phyloP scores from a whole-genome alignment of 768 basidiomycete genomes.

The Wakefieldia striispora region DNA sequence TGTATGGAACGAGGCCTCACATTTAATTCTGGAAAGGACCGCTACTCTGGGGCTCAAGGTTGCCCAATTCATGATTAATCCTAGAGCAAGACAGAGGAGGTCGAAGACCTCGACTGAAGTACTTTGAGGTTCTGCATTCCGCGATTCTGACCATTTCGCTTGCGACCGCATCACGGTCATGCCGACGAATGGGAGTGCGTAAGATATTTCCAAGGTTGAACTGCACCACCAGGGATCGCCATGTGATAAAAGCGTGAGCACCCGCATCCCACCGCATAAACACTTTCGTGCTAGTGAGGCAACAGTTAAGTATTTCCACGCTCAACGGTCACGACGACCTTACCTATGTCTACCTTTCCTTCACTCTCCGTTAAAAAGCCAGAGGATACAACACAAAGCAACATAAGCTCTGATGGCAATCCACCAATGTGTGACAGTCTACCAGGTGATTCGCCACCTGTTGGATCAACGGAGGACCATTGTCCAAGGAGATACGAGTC shows the following conservation, averaged over 20 bases:
- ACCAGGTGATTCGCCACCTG: slow-evolving; percentile 13
- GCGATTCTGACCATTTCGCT: slow-evolving; percentile 17
- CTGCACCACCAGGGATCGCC: slow-evolving; percentile 54
- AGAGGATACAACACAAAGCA: slow-evolving; percentile 51
- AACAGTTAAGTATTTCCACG: not conserved
- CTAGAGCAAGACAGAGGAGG: slow-evolving; percentile 70
- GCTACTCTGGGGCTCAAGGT: slow-evolving; percentile 55
- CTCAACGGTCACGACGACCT: not conserved
- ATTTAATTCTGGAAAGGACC: slow-evolving; percentile 42
- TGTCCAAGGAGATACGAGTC: slow-evolving; percentile 62
- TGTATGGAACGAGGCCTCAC: slow-evolving; percentile 37
- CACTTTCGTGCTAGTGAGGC: slow-evolving; percentile 41
- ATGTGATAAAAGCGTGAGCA: slow-evolving; percentile 72
- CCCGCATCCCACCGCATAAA: slow-evolving; percentile 56
- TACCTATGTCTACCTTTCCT: slow-evolving; percentile 19
- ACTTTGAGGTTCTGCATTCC: slow-evolving; percentile 1
- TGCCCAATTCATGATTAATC: slow-evolving; percentile 72
- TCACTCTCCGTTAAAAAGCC: slow-evolving; percentile 28
- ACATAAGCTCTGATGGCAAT: slow-evolving; percentile 47
- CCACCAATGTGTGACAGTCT: slow-evolving; percentile 12
- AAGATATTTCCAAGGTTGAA: slow-evolving; percentile 46
- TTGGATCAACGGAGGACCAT: slow-evolving; percentile 37
- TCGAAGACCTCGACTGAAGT: slow-evolving; percentile 52
- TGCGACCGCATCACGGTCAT: slow-evolving; percentile 46
- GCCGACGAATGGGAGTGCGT: slow-evolving; percentile 46